phyloP scores from a whole-genome alignment of 192 early-diverging fungal genomes.

The Rhizophagus clarus region DNA sequence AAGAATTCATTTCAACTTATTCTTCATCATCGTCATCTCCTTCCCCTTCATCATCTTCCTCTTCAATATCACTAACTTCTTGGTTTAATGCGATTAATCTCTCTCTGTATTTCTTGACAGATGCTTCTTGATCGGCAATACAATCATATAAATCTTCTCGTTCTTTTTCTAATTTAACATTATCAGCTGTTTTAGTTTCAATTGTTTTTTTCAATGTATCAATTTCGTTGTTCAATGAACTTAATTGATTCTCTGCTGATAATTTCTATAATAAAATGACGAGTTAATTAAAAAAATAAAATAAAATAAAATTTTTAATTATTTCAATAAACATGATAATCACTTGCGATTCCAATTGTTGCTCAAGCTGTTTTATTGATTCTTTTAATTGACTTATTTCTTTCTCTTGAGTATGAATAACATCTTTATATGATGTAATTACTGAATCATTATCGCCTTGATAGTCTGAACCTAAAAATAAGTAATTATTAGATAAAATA shows the following conservation, averaged over 20 bases:
- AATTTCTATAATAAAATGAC: constrained; percentile 16
- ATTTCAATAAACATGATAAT: not conserved
- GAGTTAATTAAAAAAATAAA: not conserved
- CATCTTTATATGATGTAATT: constrained; percentile 5
- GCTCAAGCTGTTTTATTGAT: constrained; percentile 13
- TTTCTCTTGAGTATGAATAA: constrained; percentile 32
- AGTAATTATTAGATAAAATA: not conserved
- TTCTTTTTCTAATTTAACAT: constrained; percentile 61
- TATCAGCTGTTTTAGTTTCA: constrained; percentile 18
- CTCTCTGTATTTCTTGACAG: constrained; percentile 55
- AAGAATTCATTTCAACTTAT: no score
- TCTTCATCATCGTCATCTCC: constrained; percentile 40
- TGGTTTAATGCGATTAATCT: constrained; percentile 55
- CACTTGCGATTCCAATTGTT: constrained; percentile 19
- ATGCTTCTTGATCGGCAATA: constrained; percentile 81
- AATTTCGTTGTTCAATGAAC: constrained; percentile 25
- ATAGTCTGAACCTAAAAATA: constrained; percentile 21
- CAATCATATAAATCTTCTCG: constrained; percentile 86
- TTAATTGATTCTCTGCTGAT: constrained; percentile 33
- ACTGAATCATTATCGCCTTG: constrained; percentile 34
- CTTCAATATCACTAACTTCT: constrained; percentile 62
- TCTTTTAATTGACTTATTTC: constrained; percentile 30
- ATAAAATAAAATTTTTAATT: not conserved
- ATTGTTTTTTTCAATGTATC: constrained; percentile 14
- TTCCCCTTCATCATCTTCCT: constrained; percentile 53